These are phyloP conservation scores for Rhodotorula sp. DNA, from an alignment of 1,284 basidiomycete species.

Conservation along the genomic window DNA sequence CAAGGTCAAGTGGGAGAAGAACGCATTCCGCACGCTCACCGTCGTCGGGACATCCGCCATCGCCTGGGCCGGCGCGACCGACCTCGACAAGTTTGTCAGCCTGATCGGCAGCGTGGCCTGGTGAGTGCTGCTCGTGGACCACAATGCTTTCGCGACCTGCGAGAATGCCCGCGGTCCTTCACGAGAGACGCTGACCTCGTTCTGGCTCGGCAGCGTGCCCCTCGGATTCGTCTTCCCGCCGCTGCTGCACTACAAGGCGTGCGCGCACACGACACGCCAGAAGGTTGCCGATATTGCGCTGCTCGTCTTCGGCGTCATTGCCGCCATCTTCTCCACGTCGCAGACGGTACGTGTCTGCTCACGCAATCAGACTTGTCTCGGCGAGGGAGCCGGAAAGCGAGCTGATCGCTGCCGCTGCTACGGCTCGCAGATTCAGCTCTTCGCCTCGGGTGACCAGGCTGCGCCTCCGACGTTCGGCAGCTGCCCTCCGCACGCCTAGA, in stretches of 20 bases:
- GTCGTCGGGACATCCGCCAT: slow-evolving; percentile 74
- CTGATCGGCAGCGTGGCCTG: slow-evolving; percentile 93
- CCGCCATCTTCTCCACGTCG: slow-evolving; percentile 77
- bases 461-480: slow-evolving; percentile 30
- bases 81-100: slow-evolving; percentile 92
- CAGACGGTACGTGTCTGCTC: slow-evolving; percentile 64
- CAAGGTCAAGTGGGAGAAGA: slow-evolving; percentile 78
- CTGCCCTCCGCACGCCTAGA: slow-evolving; percentile 21
- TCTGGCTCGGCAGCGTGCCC: slow-evolving; percentile 1
- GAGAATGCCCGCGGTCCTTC: slow-evolving; percentile 60
- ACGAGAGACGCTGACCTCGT: too few species aligned
- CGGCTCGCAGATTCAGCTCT: slow-evolving; percentile 18
- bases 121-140: slow-evolving; percentile 58
- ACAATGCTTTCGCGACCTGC: slow-evolving; percentile 61
- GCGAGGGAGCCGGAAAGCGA: background rate
- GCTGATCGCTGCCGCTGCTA: too few species aligned
- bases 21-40: slow-evolving; percentile 75
- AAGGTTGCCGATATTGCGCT: slow-evolving; percentile 74
- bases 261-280: slow-evolving; percentile 69
- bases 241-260: slow-evolving; percentile 85
- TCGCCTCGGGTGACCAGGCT: slow-evolving; percentile 9
- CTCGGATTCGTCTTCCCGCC: slow-evolving; percentile 57
- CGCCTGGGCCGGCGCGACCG: slow-evolving; percentile 80
- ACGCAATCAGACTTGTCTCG: background rate
- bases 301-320: slow-evolving; percentile 77